phyloP scores from a whole-genome alignment of 805 yeast species.

The Barnettozyma californica region DNA sequence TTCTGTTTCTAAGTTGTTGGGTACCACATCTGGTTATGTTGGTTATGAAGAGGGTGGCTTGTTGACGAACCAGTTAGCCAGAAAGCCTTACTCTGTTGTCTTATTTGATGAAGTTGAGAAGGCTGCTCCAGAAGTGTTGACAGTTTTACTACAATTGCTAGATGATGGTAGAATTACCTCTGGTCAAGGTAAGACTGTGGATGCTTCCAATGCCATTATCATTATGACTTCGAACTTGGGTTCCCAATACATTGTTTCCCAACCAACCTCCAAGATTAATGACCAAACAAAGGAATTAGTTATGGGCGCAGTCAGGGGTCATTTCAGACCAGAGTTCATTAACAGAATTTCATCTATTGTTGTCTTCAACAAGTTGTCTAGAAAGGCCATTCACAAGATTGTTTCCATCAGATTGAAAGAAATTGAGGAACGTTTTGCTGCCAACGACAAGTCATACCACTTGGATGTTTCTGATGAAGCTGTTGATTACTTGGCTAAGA shows the following conservation, averaged over 20 bases:
- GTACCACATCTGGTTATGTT: slow-evolving; percentile 96
- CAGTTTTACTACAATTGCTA: slow-evolving; percentile 83
- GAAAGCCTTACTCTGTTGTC: slow-evolving; percentile 94
- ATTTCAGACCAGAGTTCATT: slow-evolving; percentile 95
- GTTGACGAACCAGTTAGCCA: slow-evolving; percentile 82
- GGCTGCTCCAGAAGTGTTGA: slow-evolving; percentile 96
- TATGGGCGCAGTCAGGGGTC: slow-evolving; percentile 76
- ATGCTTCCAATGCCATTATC: slow-evolving; percentile 86
- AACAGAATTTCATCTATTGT: slow-evolving; percentile 93
- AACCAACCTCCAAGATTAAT: slow-evolving; percentile 58
- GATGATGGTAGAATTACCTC: slow-evolving; percentile 97
- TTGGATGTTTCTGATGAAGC: slow-evolving; percentile 75
- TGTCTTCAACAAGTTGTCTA: slow-evolving; percentile 87
- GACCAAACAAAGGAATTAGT: slow-evolving; percentile 69
- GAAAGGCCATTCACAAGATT: slow-evolving; percentile 87
- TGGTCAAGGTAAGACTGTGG: slow-evolving; percentile 88
- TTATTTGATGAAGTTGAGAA: slow-evolving; percentile 97
- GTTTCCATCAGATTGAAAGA: slow-evolving; percentile 81
- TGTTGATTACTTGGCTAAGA: slow-evolving; percentile 69
- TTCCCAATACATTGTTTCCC: slow-evolving; percentile 78
- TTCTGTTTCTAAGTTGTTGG: slow-evolving; percentile 89
- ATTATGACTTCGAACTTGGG: slow-evolving; percentile 98
- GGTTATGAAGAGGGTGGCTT: slow-evolving; percentile 98
- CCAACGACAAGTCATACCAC: slow-evolving; percentile 72
- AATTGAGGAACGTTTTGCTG: slow-evolving; percentile 78